Percentiles rank a stretch among this genome's conserved stretches.
phyloP scores from a whole-genome alignment of 2,329 filamentous ascomycete genomes.

The Alternaria ventricosa region DNA sequence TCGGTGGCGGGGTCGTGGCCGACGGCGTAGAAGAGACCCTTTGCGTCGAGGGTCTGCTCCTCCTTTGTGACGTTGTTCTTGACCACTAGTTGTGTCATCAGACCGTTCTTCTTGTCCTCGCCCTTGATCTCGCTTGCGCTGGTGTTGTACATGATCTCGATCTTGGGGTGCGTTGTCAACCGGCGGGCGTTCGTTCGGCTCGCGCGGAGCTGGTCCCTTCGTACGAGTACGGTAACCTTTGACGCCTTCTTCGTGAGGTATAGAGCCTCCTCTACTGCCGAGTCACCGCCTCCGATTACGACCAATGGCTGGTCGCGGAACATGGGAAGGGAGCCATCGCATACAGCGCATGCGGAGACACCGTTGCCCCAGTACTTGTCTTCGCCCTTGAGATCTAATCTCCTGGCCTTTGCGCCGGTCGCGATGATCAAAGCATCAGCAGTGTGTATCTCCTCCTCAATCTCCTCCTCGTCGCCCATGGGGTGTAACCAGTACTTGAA shows the following conservation, averaged over 20 bases:
- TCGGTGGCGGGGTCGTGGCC: conserved; percentile 92
- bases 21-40: conserved; percentile 95
- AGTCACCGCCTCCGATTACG: conserved; percentile 96
- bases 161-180: conserved; percentile 82
- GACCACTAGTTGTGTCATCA: conserved; percentile 88
- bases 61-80: conserved; percentile 78
- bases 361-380: conserved; percentile 98
- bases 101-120: conserved; percentile 72
- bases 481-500: conserved; percentile 82
- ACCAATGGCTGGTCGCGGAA: conserved; percentile 96
- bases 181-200: conserved; percentile 91
- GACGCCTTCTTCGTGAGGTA: conserved; percentile 98
- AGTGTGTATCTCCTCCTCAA: conserved; percentile 76
- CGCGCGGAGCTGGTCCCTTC: conserved; percentile 84
- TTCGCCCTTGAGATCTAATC: conserved; percentile 84
- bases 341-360: conserved; percentile 95
- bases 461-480: conserved; percentile 79
- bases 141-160: conserved; percentile 86
- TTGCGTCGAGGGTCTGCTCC: conserved; percentile 85
- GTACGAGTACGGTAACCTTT: conserved; percentile 92
- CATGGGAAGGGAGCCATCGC: conserved; percentile 95
- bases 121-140: conserved; percentile 84
- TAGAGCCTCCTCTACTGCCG: conserved; percentile 94
- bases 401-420: conserved; percentile 88
- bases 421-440: conserved; percentile 93